phyloP scores from a whole-genome alignment of 805 yeast species.

The Nakazawaea pomicola region DNA sequence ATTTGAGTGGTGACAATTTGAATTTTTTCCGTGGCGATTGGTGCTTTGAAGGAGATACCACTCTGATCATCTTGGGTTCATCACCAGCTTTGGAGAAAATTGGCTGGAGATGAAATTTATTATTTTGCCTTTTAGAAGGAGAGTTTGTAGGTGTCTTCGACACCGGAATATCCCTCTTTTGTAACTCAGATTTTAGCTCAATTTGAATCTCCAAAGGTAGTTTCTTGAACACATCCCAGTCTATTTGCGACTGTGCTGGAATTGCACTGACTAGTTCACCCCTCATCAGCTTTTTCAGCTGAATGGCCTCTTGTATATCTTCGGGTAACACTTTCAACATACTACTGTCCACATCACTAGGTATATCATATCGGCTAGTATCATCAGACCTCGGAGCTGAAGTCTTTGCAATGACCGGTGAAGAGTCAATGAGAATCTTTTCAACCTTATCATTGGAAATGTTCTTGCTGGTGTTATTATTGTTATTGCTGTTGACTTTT shows the following conservation, averaged over 20 bases:
- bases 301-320: slow-evolving; percentile 14
- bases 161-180: slow-evolving; percentile 30
- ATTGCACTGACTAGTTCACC: slow-evolving; percentile 13
- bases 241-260: slow-evolving; percentile 26
- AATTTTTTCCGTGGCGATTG: slow-evolving; percentile 2
- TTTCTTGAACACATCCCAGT: slow-evolving; percentile 58
- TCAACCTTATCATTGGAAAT: too few relatives aligned
- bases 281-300: slow-evolving; percentile 13
- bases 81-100: slow-evolving; percentile 16
- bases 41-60: slow-evolving; percentile 7
- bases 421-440: not conserved
- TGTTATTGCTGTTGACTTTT: not conserved
- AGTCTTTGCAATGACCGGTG: slow-evolving; percentile 14
- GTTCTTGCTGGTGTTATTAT: too few relatives aligned
- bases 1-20: not conserved
- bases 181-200: slow-evolving; percentile 54
- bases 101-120: slow-evolving; percentile 18
- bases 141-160: slow-evolving; percentile 12
- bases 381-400: not conserved
- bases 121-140: not conserved
- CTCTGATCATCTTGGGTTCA: slow-evolving; percentile 6
- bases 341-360: slow-evolving; percentile 24
- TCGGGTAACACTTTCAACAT: slow-evolving; percentile 22
- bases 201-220: slow-evolving; percentile 62
- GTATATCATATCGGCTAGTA: slow-evolving; percentile 18